Conservation (phyloP, 2,329 filamentous ascomycete species). For the Dactylellina drechsleri region DNA sequence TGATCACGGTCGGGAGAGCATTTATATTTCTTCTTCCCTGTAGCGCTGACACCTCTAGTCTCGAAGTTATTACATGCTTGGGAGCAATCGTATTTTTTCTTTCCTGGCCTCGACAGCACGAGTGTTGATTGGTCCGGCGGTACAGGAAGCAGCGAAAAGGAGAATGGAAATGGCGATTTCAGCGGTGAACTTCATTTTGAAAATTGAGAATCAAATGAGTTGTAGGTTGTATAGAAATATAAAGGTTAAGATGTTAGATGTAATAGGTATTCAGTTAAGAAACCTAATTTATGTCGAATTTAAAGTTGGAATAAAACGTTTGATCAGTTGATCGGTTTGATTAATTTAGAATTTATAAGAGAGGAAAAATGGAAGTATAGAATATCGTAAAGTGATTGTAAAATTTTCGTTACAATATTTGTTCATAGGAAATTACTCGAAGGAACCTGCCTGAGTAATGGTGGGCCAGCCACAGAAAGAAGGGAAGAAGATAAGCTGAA, state of each 20-base stretch:
- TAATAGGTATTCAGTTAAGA: conserved; percentile 1
- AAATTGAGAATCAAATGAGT: not conserved
- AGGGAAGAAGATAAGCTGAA: conserved; percentile 7
- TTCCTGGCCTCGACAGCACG: not conserved
- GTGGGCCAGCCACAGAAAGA: conserved; percentile 28
- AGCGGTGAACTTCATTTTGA: conserved; percentile 40
- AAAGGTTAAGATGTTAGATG: too few relatives aligned
- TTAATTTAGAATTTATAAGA: not conserved
- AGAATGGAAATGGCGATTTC: conserved; percentile 18
- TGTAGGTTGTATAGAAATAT: not conserved
- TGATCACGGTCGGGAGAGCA: too few relatives aligned
- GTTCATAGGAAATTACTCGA: not conserved
- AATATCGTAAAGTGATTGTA: not conserved
- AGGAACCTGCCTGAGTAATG: conserved; percentile 29
- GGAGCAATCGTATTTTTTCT: not conserved
- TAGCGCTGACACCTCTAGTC: not conserved
- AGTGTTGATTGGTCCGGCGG: conserved; percentile 12
- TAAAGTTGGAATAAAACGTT: not conserved
- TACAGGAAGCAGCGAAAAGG: conserved; percentile 13
- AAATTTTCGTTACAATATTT: not conserved
- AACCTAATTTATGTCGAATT: conserved; percentile 3
- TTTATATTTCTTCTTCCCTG: not conserved
- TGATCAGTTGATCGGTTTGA: too few relatives aligned
- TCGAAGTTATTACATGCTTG: not conserved
- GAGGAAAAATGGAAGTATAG: not conserved